Conservation (phyloP, 1,139 yeast genomes). For the Taiozyma sp. region DNA sequence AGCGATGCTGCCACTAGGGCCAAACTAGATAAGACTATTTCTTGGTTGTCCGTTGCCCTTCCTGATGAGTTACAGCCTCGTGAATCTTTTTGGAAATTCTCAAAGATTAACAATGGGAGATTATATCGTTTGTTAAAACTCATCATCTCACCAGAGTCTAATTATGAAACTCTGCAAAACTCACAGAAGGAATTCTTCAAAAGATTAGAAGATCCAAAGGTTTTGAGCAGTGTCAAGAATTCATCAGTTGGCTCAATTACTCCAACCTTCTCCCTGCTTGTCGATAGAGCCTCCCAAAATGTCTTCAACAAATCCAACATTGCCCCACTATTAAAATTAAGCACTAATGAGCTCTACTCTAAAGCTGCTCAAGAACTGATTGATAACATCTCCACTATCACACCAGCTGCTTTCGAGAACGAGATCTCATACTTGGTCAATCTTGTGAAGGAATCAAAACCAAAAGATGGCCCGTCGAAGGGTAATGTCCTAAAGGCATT, state of each 20-base stretch:
- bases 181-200: constrained; percentile 57
- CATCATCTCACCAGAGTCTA: constrained; percentile 53
- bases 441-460: constrained; percentile 29
- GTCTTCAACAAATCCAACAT: constrained; percentile 65
- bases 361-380: constrained; percentile 46
- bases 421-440: constrained; percentile 49
- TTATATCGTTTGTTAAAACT: constrained; percentile 48
- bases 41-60: constrained; percentile 57
- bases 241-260: constrained; percentile 43
- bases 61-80: constrained; percentile 47
- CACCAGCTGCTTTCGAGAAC: constrained; percentile 61
- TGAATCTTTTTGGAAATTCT: constrained; percentile 45
- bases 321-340: constrained; percentile 42
- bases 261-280: constrained; percentile 45
- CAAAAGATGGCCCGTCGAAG: constrained; percentile 13
- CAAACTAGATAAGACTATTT: constrained; percentile 51
- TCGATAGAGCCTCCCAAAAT: constrained; percentile 58
- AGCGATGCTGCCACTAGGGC: constrained; percentile 23
- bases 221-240: constrained; percentile 36
- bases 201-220: constrained; percentile 47
- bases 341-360: constrained; percentile 34
- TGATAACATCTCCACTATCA: constrained; percentile 51
- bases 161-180: constrained; percentile 51
- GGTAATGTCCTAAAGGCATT: constrained; percentile 50
- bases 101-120: constrained; percentile 50